Evolutionary conservation across 352 stramenopile genomes (phyloP).

Genomic region (Globisporangium polare): DNA sequence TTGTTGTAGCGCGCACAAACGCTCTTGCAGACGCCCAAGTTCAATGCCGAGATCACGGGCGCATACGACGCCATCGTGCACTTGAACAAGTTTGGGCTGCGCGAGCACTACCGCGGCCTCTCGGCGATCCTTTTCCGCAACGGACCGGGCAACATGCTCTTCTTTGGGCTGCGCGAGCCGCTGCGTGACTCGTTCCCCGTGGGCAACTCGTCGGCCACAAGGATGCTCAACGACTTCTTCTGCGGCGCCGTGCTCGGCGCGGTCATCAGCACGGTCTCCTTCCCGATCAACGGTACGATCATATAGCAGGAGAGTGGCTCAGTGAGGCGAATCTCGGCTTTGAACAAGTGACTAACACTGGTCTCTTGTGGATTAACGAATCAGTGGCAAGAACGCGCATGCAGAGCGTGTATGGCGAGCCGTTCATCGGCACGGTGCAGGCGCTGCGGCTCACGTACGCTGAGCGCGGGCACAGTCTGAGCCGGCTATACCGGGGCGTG

Average conservation of each 20-base stretch:
- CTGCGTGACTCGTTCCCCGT: conserved; percentile 61
- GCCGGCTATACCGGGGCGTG: conserved; percentile 77
- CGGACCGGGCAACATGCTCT: conserved; percentile 79
- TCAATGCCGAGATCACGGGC: conserved; percentile 74
- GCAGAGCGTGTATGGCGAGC: conserved; percentile 75
- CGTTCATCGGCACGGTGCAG: conserved; percentile 49
- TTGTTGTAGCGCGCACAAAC: conserved; percentile 66
- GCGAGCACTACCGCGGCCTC: conserved; percentile 80
- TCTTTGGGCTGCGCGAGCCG: conserved; percentile 78
- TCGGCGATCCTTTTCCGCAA: conserved; percentile 82
- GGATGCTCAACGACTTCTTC: conserved; percentile 80
- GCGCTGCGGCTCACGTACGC: conserved; percentile 66
- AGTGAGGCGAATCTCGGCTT: neutral
- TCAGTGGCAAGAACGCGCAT: conserved; percentile 76
- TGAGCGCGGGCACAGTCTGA: conserved; percentile 58
- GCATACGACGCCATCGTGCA: conserved; percentile 77
- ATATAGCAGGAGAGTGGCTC: neutral
- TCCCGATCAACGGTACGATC: conserved; percentile 73
- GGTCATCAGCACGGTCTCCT: conserved; percentile 80
- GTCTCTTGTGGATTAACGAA: neutral
- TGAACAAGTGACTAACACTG: neutral
- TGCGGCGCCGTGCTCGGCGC: conserved; percentile 79
- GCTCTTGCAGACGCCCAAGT: conserved; percentile 83
- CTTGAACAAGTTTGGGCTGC: conserved; percentile 72
- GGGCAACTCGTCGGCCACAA: conserved; percentile 33